These are phyloP conservation scores for Endothia cerciana DNA, from an alignment of 2,329 filamentous ascomycete species.

Conservation along the genomic window DNA sequence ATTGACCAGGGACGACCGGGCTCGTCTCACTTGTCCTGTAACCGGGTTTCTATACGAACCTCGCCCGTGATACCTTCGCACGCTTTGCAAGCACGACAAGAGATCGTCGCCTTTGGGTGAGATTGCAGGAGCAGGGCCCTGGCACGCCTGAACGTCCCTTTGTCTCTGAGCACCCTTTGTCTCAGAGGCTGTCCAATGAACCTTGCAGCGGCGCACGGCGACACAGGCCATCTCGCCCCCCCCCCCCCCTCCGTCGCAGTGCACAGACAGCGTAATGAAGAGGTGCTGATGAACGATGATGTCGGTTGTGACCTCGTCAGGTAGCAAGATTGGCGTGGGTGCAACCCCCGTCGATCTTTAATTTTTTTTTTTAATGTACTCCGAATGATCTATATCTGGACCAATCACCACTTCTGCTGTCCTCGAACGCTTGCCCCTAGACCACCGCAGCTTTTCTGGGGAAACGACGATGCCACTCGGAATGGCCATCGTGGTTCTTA, in stretches of 20 bases:
- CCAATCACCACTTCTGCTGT: neutral
- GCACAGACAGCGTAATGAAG: neutral
- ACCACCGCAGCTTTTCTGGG: too few relatives aligned
- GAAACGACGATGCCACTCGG: too few relatives aligned
- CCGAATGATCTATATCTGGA: neutral
- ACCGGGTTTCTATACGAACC: neutral
- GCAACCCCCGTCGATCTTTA: neutral
- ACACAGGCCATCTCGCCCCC: neutral
- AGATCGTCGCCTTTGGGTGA: neutral
- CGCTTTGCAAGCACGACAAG: neutral
- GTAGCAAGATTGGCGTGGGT: neutral
- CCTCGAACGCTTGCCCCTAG: too few relatives aligned
- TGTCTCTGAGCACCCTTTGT: neutral
- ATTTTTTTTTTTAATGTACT: neutral
- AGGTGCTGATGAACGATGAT: neutral
- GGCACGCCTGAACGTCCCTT: neutral
- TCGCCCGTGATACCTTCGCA: neutral
- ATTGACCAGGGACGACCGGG: neutral
- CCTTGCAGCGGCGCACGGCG: neutral
- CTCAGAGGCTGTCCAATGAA: neutral
- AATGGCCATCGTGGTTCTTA: neutral
- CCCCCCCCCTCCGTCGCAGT: neutral
- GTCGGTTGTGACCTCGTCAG: neutral
- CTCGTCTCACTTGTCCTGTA: neutral
- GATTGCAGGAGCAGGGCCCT: neutral